Percentiles rank a stretch among this genome's conserved stretches.
phyloP scores from a whole-genome alignment of 345 rosid genomes.

The Camelina hispida region DNA sequence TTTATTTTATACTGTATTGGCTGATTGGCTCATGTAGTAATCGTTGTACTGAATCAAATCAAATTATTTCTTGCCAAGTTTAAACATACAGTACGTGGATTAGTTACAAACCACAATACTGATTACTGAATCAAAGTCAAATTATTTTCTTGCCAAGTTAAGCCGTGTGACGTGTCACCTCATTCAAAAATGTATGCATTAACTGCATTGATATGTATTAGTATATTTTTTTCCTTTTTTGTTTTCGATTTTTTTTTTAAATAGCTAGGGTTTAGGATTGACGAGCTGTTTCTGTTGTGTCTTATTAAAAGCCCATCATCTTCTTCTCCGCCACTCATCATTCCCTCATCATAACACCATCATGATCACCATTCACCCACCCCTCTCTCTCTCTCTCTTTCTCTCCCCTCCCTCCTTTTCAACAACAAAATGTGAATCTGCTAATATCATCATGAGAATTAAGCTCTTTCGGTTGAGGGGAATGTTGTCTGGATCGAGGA shows the following conservation, averaged over 20 bases:
- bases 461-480: slow-evolving; percentile 63
- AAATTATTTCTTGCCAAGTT: background rate
- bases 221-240: background rate
- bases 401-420: slow-evolving; percentile 39
- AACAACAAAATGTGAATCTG: slow-evolving; percentile 39
- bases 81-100: background rate
- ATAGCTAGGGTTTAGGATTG: slow-evolving; percentile 48
- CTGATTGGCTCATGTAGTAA: no score
- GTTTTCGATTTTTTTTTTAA: background rate
- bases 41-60: slow-evolving; percentile 7
- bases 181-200: slow-evolving; percentile 31
- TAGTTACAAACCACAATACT: slow-evolving; percentile 6
- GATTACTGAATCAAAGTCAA: slow-evolving; percentile 3
- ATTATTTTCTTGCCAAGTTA: background rate
- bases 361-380: slow-evolving; percentile 45
- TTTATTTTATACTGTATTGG: background rate
- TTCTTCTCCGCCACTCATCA: slow-evolving; percentile 47
- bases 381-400: slow-evolving; percentile 36
- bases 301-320: slow-evolving; percentile 45
- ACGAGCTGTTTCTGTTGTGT: slow-evolving; percentile 31
- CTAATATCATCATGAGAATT: slow-evolving; percentile 30
- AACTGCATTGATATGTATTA: slow-evolving; percentile 1
- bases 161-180: slow-evolving; percentile 26
- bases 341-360: slow-evolving; percentile 51
- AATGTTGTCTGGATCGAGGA: slow-evolving; percentile 68